phyloP scores from a whole-genome alignment of 2,329 filamentous ascomycete species.

The Harringtonia lauricola region DNA sequence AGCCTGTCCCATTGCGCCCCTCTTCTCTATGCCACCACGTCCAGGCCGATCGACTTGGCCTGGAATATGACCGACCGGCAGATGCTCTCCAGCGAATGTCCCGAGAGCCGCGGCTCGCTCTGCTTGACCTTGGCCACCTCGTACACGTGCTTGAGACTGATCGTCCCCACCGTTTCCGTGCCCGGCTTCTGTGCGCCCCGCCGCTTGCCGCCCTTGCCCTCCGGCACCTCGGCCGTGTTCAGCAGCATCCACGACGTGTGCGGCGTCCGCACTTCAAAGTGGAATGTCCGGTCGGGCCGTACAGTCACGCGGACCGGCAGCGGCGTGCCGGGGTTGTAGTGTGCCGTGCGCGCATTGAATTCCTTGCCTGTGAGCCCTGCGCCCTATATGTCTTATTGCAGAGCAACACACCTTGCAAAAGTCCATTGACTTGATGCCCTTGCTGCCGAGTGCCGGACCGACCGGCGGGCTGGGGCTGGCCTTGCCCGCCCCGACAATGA shows the following conservation, averaged over 20 bases:
- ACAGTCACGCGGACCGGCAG: slow-evolving; percentile 87
- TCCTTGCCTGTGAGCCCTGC: slow-evolving; percentile 45
- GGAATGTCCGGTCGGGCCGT: slow-evolving; percentile 84
- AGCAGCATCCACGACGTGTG: slow-evolving; percentile 87
- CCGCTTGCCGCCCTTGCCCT: slow-evolving; percentile 63
- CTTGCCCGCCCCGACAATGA: slow-evolving; percentile 94
- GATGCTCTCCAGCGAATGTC: slow-evolving; percentile 57
- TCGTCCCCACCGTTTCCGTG: slow-evolving; percentile 66
- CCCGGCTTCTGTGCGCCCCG: slow-evolving; percentile 68
- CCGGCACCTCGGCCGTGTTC: slow-evolving; percentile 65
- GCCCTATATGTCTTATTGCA: not conserved
- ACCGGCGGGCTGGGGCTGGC: slow-evolving; percentile 92
- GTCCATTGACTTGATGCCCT: slow-evolving; percentile 98
- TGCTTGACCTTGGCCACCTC: slow-evolving; percentile 98
- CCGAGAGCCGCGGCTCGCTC: slow-evolving; percentile 61
- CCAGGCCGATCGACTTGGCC: slow-evolving; percentile 64
- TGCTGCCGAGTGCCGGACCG: slow-evolving; percentile 89
- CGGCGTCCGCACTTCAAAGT: slow-evolving; percentile 86
- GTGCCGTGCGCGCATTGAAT: slow-evolving; percentile 88
- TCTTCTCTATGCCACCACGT: slow-evolving; percentile 48
- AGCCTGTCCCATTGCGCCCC: too few species aligned
- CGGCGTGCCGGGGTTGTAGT: slow-evolving; percentile 72
- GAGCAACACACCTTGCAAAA: slow-evolving; percentile 76
- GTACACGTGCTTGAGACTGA: slow-evolving; percentile 91
- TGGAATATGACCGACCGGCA: slow-evolving; percentile 66